Evolutionary conservation across 2,329 filamentous ascomycete genomes (phyloP), one percentile per base, ranked within the genome.

Genomic region (Neobulgaria alba): DNA sequence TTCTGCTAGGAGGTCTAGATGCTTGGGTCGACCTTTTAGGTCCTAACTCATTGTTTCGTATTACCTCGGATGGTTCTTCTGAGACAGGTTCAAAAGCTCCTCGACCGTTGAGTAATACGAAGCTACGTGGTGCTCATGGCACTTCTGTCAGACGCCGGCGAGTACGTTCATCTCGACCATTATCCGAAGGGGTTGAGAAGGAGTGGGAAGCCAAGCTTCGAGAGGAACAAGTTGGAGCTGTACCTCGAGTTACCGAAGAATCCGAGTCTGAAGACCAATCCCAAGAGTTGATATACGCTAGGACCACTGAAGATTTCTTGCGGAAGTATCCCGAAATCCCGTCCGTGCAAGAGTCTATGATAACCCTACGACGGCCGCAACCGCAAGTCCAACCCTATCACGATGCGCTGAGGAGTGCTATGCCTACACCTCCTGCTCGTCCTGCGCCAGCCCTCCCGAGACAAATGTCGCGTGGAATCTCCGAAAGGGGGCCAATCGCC

Each of bases 1-100:
- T 98, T 21, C 67, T 98, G 1, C 68, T 75, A 38, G 92, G 92
- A 14, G 92, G 92, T 0, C 62, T 98, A 9, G 78, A 89, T 52
- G 85, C 87, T 3, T 98, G 92, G 92, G 66, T 79, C 14, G 82
- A 92, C 54, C 63, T 92, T n/a, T 71, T 95, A 54, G 90, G 92
- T 36, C 33, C 55, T 38, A 50, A 47, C 32, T 54, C 56, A 5
- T 46, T 84, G 36, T 67, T 75, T 2, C 67, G 71, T 17, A 65
- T 29, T 20, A 16, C 42, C 14, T 19, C 15, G 7, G 21, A 19
- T 26, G 4, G 14, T 32, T 16, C 18, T 35, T 18, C 19, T 15
- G 20, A 35, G 7, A 40, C 32, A 42, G 18, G 33, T 7, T 17
- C 18, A 14, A 54, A 58, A 66, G 56, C 65, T 3, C 63, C 61